These are phyloP conservation scores for Suhomyces kunorum DNA, from an alignment of 1,139 yeast species.

Conservation along the genomic window DNA sequence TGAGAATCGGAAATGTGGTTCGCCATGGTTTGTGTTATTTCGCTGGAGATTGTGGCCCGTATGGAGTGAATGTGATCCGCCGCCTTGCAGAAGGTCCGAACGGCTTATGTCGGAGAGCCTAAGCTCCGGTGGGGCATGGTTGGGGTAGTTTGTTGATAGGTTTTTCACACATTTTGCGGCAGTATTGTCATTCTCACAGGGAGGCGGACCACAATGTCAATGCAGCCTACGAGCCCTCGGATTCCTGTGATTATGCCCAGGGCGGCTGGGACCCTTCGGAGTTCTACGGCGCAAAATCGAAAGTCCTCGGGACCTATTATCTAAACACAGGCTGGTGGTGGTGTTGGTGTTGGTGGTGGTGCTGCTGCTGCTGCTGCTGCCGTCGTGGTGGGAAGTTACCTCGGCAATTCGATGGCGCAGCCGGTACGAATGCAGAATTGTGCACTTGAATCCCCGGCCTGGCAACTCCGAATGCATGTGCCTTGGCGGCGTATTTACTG, in stretches of 20 bases:
- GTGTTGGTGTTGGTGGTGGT: too few species aligned
- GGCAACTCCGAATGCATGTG: constrained; percentile 4
- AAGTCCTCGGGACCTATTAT: constrained; percentile 3
- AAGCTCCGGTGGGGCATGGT: background rate
- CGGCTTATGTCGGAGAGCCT: background rate
- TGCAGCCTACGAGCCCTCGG: background rate
- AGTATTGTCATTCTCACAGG: background rate
- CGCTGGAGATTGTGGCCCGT: background rate
- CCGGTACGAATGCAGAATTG: too few species aligned
- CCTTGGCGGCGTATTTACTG: constrained; percentile 28
- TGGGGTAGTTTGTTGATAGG: background rate
- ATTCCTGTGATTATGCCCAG: background rate
- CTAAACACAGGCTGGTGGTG: constrained; percentile 1
- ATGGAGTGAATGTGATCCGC: too few species aligned
- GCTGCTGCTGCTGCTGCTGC: too few species aligned
- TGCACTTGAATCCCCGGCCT: too few species aligned
- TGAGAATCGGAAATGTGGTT: background rate
- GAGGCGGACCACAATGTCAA: background rate
- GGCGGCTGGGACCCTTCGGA: background rate
- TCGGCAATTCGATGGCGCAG: too few species aligned
- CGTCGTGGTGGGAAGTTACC: too few species aligned
- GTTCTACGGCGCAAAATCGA: background rate
- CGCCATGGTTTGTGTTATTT: too few species aligned
- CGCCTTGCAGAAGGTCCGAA: background rate
- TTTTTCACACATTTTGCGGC: background rate